Evolutionary conservation across 2,329 filamentous ascomycete genomes (phyloP), one percentile per base, ranked within the genome.

Genomic region (Fusarium keratoplasticum): DNA sequence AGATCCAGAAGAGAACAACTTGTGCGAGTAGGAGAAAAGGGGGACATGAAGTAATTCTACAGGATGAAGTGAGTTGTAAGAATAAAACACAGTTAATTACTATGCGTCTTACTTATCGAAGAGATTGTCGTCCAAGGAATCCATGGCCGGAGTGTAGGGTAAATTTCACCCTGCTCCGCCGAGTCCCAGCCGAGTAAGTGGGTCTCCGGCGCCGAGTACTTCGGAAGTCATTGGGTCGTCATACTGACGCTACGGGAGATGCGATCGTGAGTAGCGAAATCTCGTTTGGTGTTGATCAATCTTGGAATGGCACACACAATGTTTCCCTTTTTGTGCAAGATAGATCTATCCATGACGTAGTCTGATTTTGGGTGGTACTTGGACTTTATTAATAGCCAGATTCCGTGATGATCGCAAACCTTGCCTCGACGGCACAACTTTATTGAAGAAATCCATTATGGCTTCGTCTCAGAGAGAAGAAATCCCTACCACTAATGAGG

Each of bases 401-500:
- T 25, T 25, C 22, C 38, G 20, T 29, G 50, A 20, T 59, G 36
- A 64, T 71, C 61, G 2, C 55, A 61, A 75, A 74, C 60, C 58
- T 64, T 66, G 42, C 66, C 36, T 60, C 50, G 10, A 71, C 61
- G 13, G 64, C 61, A 65, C 40, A 7, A 54, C 22, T 22, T 29
- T 5, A 2, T 9, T 13, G 16, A 16, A 10, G 16, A 4, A 31
- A 18, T 6, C 40, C 47, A 6, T 11, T 10, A 73, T 73, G 73
- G 38, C 61, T n/a, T 66, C 65, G 16, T 66, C 68, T n/a, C n/a
- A 72, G 0, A 61, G 65, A 0, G 38, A 63, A 0, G 55, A 67
- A 11, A 68, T 77, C 1, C 64, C 76, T 1, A 52, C 76, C 22
- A 74, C 74, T 0, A 76, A 78, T 33, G 61, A 78, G 9, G 57